A percentile compares a stretch with the other conserved stretches of the same genome.
Evolutionary conservation across 2,329 filamentous ascomycete species (phyloP).

Genomic region (Curvularia verruculosa): DNA sequence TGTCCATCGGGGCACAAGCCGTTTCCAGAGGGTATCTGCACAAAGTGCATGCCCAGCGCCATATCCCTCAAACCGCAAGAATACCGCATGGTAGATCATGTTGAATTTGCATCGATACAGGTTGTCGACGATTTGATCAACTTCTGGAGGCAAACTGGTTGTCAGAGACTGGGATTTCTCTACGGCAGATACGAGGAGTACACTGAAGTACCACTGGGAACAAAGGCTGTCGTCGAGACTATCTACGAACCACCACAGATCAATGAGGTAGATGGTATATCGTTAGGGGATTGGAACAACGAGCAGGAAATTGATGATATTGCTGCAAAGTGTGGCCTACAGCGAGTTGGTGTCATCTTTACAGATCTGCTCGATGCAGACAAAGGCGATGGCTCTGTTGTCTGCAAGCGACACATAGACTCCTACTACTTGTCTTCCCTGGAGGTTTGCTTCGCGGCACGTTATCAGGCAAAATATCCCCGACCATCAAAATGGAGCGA

Average conservation of each 20-base stretch:
- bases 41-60: slow-evolving; percentile 95
- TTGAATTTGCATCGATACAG: slow-evolving; percentile 86
- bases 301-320: slow-evolving; percentile 82
- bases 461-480: slow-evolving; percentile 85
- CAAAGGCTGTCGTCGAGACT: slow-evolving; percentile 94
- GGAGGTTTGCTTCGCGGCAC: slow-evolving; percentile 86
- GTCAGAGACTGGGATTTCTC: slow-evolving; percentile 84
- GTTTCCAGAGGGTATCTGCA: slow-evolving; percentile 97
- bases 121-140: slow-evolving; percentile 90
- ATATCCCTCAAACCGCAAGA: slow-evolving; percentile 93
- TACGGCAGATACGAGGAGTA: slow-evolving; percentile 94
- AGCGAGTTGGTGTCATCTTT: slow-evolving; percentile 91
- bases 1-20: slow-evolving; percentile 92
- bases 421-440: slow-evolving; percentile 93
- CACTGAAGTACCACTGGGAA: slow-evolving; percentile 85
- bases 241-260: slow-evolving; percentile 96
- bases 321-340: slow-evolving; percentile 80
- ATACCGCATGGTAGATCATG: slow-evolving; percentile 97
- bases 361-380: slow-evolving; percentile 88
- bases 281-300: slow-evolving; percentile 81
- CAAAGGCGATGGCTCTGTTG: slow-evolving; percentile 78
- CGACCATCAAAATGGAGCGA: slow-evolving; percentile 97
- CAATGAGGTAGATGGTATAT: slow-evolving; percentile 86
- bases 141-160: slow-evolving; percentile 85
- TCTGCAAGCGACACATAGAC: slow-evolving; percentile 95